phyloP scores from a whole-genome alignment of 306 rosid species.

The Echinosophora koreensis region DNA sequence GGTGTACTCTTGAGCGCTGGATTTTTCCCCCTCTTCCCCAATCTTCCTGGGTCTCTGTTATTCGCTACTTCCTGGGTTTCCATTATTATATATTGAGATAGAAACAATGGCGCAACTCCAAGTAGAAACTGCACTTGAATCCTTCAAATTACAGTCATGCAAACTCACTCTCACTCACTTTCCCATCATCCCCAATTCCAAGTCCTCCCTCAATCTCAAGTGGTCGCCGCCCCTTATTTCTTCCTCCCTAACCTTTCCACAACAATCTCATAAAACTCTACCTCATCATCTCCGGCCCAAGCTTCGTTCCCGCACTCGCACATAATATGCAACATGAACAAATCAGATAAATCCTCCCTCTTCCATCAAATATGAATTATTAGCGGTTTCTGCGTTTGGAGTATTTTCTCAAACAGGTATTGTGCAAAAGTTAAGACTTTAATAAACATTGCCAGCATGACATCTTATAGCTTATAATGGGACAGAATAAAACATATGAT shows the following conservation, averaged over 20 bases:
- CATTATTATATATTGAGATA: not conserved
- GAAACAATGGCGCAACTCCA: slow-evolving; percentile 52
- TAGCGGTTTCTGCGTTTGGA: not conserved
- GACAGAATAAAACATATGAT: no score
- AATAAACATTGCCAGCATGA: not conserved
- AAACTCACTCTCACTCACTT: slow-evolving; percentile 39
- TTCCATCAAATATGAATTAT: not conserved
- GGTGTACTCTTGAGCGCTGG: no score
- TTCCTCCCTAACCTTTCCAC: not conserved
- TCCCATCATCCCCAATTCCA: slow-evolving; percentile 28
- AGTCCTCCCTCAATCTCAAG: not conserved
- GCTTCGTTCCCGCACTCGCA: slow-evolving; percentile 38
- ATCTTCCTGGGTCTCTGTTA: no score
- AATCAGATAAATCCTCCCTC: slow-evolving; percentile 59
- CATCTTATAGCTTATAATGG: no score
- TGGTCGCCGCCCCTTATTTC: slow-evolving; percentile 33
- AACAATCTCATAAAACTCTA: not conserved
- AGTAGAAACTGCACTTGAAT: slow-evolving; percentile 45
- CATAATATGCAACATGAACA: slow-evolving; percentile 60
- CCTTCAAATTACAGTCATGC: slow-evolving; percentile 40
- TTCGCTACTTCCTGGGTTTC: slow-evolving; percentile 18
- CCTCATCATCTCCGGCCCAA: slow-evolving; percentile 34
- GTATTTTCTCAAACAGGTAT: slow-evolving; percentile 56
- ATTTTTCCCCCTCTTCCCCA: no score
- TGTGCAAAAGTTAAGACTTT: slow-evolving; percentile 34